A percentile compares a stretch with the other conserved stretches of the same genome.
phyloP scores from a whole-genome alignment of 2,329 filamentous ascomycete genomes.

The Gaeumannomyces tritici region DNA sequence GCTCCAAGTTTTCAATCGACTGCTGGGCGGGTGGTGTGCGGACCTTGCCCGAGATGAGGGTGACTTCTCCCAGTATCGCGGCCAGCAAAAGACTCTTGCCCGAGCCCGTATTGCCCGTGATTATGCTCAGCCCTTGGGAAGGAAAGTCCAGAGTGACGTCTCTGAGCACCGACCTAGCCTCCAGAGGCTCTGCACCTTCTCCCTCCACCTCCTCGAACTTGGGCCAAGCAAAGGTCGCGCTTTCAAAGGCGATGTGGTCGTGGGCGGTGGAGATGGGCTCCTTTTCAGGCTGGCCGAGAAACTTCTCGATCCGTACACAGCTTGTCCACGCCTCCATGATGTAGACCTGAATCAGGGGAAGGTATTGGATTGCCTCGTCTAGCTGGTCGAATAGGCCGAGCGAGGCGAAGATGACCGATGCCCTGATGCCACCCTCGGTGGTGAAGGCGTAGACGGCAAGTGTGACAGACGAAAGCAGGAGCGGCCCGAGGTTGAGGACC shows the following conservation, averaged over 20 bases:
- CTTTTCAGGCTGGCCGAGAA: slow-evolving; percentile 20
- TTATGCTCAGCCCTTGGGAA: slow-evolving; percentile 21
- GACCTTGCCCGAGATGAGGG: slow-evolving; percentile 22
- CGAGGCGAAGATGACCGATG: slow-evolving; percentile 24
- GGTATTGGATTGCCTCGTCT: slow-evolving; percentile 20
- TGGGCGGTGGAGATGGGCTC: slow-evolving; percentile 14
- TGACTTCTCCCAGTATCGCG: slow-evolving; percentile 28
- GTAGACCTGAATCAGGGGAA: slow-evolving; percentile 23
- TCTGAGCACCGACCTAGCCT: slow-evolving; percentile 19
- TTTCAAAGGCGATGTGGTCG: slow-evolving; percentile 16
- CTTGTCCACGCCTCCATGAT: slow-evolving; percentile 25
- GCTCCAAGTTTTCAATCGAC: slow-evolving; percentile 11
- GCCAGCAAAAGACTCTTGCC: slow-evolving; percentile 29
- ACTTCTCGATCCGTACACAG: slow-evolving; percentile 22
- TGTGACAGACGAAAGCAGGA: slow-evolving; percentile 22
- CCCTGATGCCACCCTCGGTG: slow-evolving; percentile 18
- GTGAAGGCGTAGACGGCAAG: slow-evolving; percentile 22
- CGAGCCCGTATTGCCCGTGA: slow-evolving; percentile 27
- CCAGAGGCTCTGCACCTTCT: slow-evolving; percentile 1
- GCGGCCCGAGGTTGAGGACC: slow-evolving; percentile 20
- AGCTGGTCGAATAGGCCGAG: slow-evolving; percentile 25
- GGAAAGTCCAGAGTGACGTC: slow-evolving; percentile 23
- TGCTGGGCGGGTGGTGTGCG: slow-evolving; percentile 16
- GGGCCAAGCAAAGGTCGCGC: slow-evolving; percentile 24
- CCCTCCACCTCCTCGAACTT: slow-evolving; percentile 16